These are phyloP conservation scores for Skeletonema marinoi DNA, from an alignment of 108 stramenopile genomes.

Conservation along the genomic window DNA sequence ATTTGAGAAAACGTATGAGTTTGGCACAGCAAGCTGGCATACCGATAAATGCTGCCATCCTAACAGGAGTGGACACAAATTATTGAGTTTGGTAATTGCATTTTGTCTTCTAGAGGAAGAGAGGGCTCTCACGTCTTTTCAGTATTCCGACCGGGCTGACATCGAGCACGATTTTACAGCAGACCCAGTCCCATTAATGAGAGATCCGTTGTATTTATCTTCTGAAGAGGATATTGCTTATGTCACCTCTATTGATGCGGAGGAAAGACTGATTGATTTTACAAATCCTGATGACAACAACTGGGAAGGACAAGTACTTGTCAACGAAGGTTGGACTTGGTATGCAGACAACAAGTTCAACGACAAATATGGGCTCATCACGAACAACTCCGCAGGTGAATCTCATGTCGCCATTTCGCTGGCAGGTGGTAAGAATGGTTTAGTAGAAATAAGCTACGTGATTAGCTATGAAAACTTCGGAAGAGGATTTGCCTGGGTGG, in stretches of 20 bases:
- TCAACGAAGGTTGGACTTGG: slow-evolving; percentile 32
- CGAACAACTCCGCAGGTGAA: slow-evolving; percentile 14
- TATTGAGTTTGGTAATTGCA: slow-evolving; percentile 32
- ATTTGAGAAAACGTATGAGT: slow-evolving; percentile 20
- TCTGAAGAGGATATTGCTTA: slow-evolving; percentile 33
- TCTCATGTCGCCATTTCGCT: slow-evolving; percentile 30
- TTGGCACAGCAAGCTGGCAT: slow-evolving; percentile 21
- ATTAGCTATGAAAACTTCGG: slow-evolving; percentile 43
- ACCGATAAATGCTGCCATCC: slow-evolving; percentile 39
- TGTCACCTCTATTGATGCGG: background rate
- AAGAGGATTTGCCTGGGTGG: slow-evolving; percentile 32
- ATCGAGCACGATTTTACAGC: slow-evolving; percentile 37
- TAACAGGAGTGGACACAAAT: slow-evolving; percentile 10
- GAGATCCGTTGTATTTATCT: slow-evolving; percentile 41
- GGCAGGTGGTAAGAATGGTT: slow-evolving; percentile 27
- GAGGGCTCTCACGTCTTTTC: slow-evolving; percentile 5
- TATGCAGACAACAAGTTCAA: slow-evolving; percentile 40
- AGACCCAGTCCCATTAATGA: slow-evolving; percentile 4
- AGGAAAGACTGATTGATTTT: slow-evolving; percentile 21
- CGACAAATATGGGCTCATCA: slow-evolving; percentile 45
- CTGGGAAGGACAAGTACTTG: slow-evolving; percentile 15
- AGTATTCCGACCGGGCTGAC: slow-evolving; percentile 2
- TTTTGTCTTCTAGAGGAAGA: slow-evolving; percentile 40
- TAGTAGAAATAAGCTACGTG: slow-evolving; percentile 34
- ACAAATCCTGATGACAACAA: slow-evolving; percentile 28